Percentiles rank a stretch among this genome's conserved stretches.
phyloP scores from a whole-genome alignment of 192 early-diverging fungal genomes.

The Linnemannia zychae region DNA sequence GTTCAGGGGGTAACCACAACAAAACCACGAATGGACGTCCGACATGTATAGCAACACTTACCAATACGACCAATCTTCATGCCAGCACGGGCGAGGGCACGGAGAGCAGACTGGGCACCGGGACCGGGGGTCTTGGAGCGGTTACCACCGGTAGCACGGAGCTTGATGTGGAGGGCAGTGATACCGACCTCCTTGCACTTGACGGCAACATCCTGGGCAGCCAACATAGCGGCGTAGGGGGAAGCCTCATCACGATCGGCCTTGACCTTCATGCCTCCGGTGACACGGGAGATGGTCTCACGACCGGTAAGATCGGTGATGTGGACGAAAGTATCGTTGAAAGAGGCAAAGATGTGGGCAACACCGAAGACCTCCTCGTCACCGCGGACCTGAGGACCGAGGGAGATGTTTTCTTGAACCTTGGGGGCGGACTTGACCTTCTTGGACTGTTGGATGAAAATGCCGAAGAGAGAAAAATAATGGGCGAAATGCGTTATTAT shows the following conservation, averaged over 20 bases:
- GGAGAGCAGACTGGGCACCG: constrained; percentile 98
- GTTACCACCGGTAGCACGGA: constrained; percentile 99
- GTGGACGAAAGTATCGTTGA: constrained; percentile 99
- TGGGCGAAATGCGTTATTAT: background rate
- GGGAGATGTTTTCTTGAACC: constrained; percentile 91
- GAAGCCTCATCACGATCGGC: constrained; percentile 99
- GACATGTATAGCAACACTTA: constrained; percentile 72
- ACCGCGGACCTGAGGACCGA: constrained; percentile 97
- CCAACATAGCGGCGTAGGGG: constrained; percentile 99
- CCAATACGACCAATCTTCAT: constrained; percentile 99
- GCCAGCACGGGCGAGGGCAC: constrained; percentile 98
- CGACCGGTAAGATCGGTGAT: constrained; percentile 99
- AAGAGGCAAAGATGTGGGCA: constrained; percentile 99
- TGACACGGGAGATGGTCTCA: constrained; percentile 99
- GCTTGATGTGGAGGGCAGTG: constrained; percentile 99
- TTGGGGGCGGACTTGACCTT: constrained; percentile 83
- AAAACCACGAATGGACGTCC: constrained; percentile 88
- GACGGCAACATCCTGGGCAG: constrained; percentile 97
- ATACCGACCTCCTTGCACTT: constrained; percentile 99
- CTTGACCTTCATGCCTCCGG: constrained; percentile 99
- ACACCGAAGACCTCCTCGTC: constrained; percentile 99
- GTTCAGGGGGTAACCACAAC: background rate
- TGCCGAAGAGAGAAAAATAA: background rate
- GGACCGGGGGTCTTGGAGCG: constrained; percentile 98
- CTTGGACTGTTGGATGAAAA: constrained; percentile 58